These are phyloP conservation scores for Geotrichum histeridarum DNA, from an alignment of 1,139 yeast species.

Conservation along the genomic window DNA sequence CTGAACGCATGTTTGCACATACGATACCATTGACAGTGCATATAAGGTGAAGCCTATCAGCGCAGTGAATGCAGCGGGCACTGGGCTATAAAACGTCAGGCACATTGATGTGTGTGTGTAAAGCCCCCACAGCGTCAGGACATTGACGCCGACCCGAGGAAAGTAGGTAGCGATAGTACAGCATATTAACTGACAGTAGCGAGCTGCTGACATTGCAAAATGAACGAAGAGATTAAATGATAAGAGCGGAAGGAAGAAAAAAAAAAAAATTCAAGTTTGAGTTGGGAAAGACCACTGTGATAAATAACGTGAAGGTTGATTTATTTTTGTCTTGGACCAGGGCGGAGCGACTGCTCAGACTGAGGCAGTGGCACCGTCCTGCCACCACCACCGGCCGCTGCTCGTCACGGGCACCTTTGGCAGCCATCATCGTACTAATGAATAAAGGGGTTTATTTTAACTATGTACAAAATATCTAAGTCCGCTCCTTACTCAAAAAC, in stretches of 20 bases:
- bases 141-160: constrained; percentile 55
- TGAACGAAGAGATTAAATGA: neutral
- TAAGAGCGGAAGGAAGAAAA: neutral
- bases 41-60: constrained; percentile 29
- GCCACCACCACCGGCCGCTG: neutral
- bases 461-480: constrained; percentile 4
- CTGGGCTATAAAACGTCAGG: constrained; percentile 26
- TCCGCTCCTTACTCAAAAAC: constrained; percentile 23
- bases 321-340: too few species aligned
- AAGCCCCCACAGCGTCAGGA: constrained; percentile 55
- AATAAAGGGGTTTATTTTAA: neutral
- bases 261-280: neutral
- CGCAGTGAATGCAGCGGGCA: constrained; percentile 21
- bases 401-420: neutral
- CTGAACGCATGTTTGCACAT: constrained; percentile 48
- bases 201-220: neutral
- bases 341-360: too few species aligned
- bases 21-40: constrained; percentile 40
- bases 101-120: constrained; percentile 40
- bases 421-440: neutral
- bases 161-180: constrained; percentile 50
- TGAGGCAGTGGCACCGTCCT: too few species aligned
- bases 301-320: too few species aligned
- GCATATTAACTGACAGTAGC: constrained; percentile 37
- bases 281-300: too few species aligned